phyloP scores from a whole-genome alignment of 2,329 filamentous ascomycete genomes.

The Aspergillus sp. region DNA sequence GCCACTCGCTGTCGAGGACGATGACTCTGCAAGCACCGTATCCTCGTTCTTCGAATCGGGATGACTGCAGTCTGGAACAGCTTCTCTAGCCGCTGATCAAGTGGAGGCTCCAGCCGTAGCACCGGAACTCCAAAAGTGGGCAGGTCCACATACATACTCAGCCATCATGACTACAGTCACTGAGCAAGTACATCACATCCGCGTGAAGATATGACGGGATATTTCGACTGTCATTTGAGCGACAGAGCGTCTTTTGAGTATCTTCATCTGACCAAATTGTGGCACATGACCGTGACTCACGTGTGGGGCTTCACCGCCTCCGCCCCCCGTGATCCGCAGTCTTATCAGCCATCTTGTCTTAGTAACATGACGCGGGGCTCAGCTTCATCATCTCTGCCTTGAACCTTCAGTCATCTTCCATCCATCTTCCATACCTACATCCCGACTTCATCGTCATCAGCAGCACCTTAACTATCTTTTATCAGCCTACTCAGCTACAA shows the following conservation, averaged over 20 bases:
- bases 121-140: slow-evolving; percentile 1
- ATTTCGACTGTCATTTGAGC: not conserved
- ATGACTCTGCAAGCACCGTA: slow-evolving; percentile 7
- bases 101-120: slow-evolving; percentile 22
- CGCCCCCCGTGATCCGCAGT: slow-evolving; percentile 28
- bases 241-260: not conserved
- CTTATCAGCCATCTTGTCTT: slow-evolving; percentile 24
- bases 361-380: slow-evolving; percentile 35
- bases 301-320: slow-evolving; percentile 34
- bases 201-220: slow-evolving; percentile 13
- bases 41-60: not conserved
- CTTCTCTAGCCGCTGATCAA: slow-evolving; percentile 24
- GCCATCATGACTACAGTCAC: slow-evolving; percentile 16
- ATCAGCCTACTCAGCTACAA: slow-evolving; percentile 22
- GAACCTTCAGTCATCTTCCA: slow-evolving; percentile 20
- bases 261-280: slow-evolving; percentile 10
- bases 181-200: slow-evolving; percentile 7
- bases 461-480: slow-evolving; percentile 21
- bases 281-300: slow-evolving; percentile 26
- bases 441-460: slow-evolving; percentile 31
- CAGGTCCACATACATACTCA: slow-evolving; percentile 8
- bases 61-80: slow-evolving; percentile 11
- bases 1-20: not conserved
- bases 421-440: slow-evolving; percentile 33
- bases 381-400: slow-evolving; percentile 27